Percentiles rank a stretch among this genome's conserved stretches.
Conservation (phyloP, 2,329 filamentous ascomycete species). For the Ophiostoma ulmi region DNA sequence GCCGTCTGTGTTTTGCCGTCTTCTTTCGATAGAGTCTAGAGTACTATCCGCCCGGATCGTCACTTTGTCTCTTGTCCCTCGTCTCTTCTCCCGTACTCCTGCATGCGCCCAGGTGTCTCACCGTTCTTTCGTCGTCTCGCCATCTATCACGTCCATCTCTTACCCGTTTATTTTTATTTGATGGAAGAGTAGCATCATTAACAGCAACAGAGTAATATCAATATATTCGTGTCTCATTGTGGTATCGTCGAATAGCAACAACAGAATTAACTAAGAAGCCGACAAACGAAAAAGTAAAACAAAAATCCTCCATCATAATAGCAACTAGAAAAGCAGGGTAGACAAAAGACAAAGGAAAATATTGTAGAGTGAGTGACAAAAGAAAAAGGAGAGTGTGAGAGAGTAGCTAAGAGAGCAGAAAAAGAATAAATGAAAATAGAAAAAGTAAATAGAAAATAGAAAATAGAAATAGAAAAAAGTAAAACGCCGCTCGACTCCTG, state of each 20-base stretch:
- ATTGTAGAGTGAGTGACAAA: neutral
- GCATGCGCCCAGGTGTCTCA: slow-evolving; percentile 2
- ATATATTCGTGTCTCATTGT: slow-evolving; percentile 3
- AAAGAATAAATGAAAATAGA: neutral
- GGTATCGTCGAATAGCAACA: slow-evolving; percentile 14
- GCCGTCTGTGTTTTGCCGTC: neutral
- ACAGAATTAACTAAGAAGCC: neutral
- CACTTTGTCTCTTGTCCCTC: too few relatives aligned
- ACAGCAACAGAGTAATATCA: neutral
- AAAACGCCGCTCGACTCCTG: neutral
- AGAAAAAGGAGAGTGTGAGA: neutral
- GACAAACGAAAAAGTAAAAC: neutral
- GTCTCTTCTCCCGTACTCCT: neutral
- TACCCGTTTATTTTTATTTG: neutral
- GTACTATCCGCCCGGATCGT: too few relatives aligned
- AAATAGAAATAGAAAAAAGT: neutral
- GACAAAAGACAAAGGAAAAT: neutral
- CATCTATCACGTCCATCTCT: too few relatives aligned
- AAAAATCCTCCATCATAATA: neutral
- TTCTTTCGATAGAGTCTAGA: neutral
- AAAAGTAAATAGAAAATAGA: neutral
- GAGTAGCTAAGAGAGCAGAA: neutral
- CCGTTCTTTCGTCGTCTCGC: neutral
- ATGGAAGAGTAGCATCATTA: neutral
- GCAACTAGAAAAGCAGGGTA: too few relatives aligned